phyloP scores from a whole-genome alignment of 768 basidiomycete genomes.

The Kockovaella imperatae region DNA sequence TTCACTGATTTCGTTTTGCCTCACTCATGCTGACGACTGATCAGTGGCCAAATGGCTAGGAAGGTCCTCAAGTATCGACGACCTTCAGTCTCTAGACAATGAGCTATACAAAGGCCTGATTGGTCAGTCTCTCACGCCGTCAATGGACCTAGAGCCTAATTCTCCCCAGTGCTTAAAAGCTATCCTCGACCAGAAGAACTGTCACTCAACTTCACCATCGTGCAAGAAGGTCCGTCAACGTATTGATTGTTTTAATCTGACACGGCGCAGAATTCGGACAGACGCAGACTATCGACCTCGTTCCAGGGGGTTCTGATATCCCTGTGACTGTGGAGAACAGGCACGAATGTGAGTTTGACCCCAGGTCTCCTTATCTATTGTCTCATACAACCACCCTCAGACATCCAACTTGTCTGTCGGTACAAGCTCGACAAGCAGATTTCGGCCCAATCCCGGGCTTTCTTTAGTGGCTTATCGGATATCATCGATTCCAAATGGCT shows the following conservation, averaged over 20 bases:
- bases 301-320: conserved; percentile 71
- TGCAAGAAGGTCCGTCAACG: conserved; percentile 61
- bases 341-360: conserved; percentile 48
- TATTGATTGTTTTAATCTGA: neutral
- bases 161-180: conserved; percentile 63
- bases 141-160: neutral
- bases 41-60: conserved; percentile 69
- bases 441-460: conserved; percentile 55
- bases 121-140: conserved; percentile 45
- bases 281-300: conserved; percentile 64
- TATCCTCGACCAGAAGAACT: conserved; percentile 80
- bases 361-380: neutral
- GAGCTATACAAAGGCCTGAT: conserved; percentile 87
- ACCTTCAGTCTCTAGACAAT: conserved; percentile 80
- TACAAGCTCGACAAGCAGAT: conserved; percentile 86
- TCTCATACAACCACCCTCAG: conserved; percentile 6
- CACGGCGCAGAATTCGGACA: conserved; percentile 62
- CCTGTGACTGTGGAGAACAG: conserved; percentile 83
- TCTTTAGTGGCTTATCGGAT: conserved; percentile 86
- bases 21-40: neutral
- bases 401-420: conserved; percentile 82
- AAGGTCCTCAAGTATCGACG: conserved; percentile 83
- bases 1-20: neutral
- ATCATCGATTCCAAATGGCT: conserved; percentile 70
- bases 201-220: conserved; percentile 79